phyloP scores from a whole-genome alignment of 225 moss, liverwort and hornwort species.

The Bryoerythrophyllum caledonicum region DNA sequence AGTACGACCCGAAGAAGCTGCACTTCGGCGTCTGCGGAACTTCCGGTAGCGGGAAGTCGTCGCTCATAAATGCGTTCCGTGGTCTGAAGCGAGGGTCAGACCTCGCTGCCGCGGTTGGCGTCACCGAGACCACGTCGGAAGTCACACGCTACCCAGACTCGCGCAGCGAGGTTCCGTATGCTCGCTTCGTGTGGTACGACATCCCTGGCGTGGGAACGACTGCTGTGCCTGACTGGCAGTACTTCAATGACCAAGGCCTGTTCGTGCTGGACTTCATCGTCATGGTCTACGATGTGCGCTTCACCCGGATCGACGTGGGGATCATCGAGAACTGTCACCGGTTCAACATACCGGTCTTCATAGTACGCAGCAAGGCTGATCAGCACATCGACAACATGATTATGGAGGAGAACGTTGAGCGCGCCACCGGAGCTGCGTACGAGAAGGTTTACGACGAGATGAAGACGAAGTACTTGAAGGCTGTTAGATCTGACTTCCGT shows the following conservation, averaged over 20 bases:
- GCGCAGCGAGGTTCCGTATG: not conserved
- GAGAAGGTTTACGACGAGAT: not conserved
- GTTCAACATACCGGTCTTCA: not conserved
- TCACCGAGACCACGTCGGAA: not conserved
- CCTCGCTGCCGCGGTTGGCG: not conserved
- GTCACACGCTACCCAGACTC: constrained; percentile 12
- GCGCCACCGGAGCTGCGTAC: not conserved
- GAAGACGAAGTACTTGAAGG: not conserved
- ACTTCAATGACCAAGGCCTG: constrained; percentile 9
- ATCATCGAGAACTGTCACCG: constrained; percentile 14
- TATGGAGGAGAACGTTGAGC: not conserved
- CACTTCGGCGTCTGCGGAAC: constrained; percentile 17
- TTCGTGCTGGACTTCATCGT: constrained; percentile 17
- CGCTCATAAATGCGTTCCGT: not conserved
- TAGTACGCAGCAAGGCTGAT: not conserved
- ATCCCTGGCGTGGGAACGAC: not conserved
- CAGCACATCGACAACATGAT: constrained; percentile 12
- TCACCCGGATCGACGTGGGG: not conserved
- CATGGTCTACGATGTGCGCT: not conserved
- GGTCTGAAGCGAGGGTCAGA: not conserved
- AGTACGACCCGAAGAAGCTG: not conserved
- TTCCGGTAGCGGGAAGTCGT: not conserved
- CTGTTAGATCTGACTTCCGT: not conserved
- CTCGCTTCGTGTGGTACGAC: not conserved
- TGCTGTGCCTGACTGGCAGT: not conserved